A percentile compares a stretch with the other conserved stretches of the same genome.
Evolutionary conservation across 805 yeast genomes (phyloP).

Genomic region (Candida dajiaensis): DNA sequence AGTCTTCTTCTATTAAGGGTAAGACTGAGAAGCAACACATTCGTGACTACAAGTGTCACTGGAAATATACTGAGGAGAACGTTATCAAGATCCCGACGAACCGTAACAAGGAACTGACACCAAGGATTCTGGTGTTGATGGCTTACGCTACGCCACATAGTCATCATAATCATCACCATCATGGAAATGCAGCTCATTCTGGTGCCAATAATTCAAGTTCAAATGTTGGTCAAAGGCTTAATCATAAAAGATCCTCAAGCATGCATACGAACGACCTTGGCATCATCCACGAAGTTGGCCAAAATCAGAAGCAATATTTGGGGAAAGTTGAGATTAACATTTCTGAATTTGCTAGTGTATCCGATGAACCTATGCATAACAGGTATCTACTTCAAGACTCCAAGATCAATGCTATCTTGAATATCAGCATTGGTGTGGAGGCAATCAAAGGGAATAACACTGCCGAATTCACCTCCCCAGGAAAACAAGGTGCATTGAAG

Average conservation of each 20-base stretch:
- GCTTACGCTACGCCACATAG: constrained; percentile 34
- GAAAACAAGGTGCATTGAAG: constrained; percentile 39
- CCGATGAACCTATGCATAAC: constrained; percentile 45
- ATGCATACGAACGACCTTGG: not conserved
- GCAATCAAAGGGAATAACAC: constrained; percentile 34
- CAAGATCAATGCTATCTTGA: constrained; percentile 76
- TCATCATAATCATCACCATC: constrained; percentile 5
- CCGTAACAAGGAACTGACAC: constrained; percentile 29
- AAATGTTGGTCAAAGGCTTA: not conserved
- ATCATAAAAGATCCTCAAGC: not conserved
- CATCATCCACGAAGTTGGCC: constrained; percentile 1
- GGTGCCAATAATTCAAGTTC: not conserved
- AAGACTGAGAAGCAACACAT: constrained; percentile 39
- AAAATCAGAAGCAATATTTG: constrained; percentile 35
- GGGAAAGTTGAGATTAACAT: constrained; percentile 68
- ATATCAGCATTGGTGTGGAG: constrained; percentile 48
- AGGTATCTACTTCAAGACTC: constrained; percentile 71
- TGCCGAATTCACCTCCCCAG: constrained; percentile 35
- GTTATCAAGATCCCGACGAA: constrained; percentile 37
- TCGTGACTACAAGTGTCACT: constrained; percentile 44
- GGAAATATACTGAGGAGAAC: constrained; percentile 35
- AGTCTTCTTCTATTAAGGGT: constrained; percentile 31
- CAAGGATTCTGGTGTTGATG: constrained; percentile 34
- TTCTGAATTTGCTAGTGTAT: constrained; percentile 53
- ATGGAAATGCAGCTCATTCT: not conserved